Percentiles rank a stretch among this genome's conserved stretches.
These are phyloP conservation scores for Gracilaria caudata DNA, from an alignment of 23 red algal species.

Conservation along the genomic window DNA sequence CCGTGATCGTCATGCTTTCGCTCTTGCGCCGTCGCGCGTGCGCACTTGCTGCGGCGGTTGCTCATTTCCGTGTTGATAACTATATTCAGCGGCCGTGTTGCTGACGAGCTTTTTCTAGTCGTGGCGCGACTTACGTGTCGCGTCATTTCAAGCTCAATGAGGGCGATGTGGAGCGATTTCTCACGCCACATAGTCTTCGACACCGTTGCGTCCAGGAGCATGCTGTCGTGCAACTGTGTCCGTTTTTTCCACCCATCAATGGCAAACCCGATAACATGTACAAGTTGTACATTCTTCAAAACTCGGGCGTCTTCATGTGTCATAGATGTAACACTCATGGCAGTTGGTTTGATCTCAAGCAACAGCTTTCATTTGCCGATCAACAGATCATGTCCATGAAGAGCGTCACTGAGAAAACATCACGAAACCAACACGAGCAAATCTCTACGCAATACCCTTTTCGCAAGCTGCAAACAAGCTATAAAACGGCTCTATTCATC, in stretches of 20 bases:
- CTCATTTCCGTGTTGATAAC: too few species aligned
- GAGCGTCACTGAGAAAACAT: too few species aligned
- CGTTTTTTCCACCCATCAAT: conserved; percentile 69
- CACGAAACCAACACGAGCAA: too few species aligned
- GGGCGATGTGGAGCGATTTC: conserved; percentile 63
- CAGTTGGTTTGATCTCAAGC: conserved; percentile 63
- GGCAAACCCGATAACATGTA: conserved; percentile 77
- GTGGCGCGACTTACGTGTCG: conserved; percentile 49
- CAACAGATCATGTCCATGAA: conserved; percentile 22
- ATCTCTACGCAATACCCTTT: too few species aligned
- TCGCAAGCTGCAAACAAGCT: neutral
- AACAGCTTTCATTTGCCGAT: conserved; percentile 34
- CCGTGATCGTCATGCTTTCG: too few species aligned
- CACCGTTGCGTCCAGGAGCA: conserved; percentile 15
- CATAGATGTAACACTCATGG: conserved; percentile 78
- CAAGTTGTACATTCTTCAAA: conserved; percentile 74
- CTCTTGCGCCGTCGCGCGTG: too few species aligned
- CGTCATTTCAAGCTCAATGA: conserved; percentile 43
- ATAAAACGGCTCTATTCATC: neutral
- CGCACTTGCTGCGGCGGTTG: too few species aligned
- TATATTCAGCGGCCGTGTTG: too few species aligned
- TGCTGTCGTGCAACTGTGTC: conserved; percentile 79
- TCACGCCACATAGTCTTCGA: conserved; percentile 27
- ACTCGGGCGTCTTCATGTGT: conserved; percentile 81
- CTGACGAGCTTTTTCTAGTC: too few species aligned